Base-by-base conservation (phyloP, 2,329 filamentous ascomycete genomes). In the Orbilia quercus region DNA sequence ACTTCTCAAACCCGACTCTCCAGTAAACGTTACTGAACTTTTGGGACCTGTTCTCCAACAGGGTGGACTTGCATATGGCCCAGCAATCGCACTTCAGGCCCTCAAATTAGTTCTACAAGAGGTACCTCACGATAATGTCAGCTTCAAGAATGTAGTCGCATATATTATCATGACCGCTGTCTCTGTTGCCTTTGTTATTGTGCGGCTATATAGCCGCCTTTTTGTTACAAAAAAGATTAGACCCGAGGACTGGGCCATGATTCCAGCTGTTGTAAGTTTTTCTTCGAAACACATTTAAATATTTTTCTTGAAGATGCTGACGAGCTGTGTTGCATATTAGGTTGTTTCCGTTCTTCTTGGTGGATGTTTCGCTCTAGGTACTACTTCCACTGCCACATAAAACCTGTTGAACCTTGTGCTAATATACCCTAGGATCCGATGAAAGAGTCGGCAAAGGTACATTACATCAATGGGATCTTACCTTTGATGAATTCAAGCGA, bases 181-280 rank as follows among this genome's bases (percentile, higher is more conserved):
- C 12, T 72, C 67, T 14, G 67, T 65, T 7, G 67, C 67, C 20
- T 72, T 72, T 40, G 59, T 74, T 2, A 45, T 74, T 16, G 62
- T 67, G 7, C 47, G 70, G 9, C 36, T 74, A 9, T 74, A 74
- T 40, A 67, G 60, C 31, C 60, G 70, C 51, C 48, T 63, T 7
- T 74, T 74, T 48, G 70, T 74, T 16, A 74, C 70, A 9, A 67
- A 67, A 31, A 74, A 74, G 50, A 74, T 74, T 36, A 47, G 70
- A 12, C 54, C 60, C n/a, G 70, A 74, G 28, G 70, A 74, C 20
- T 74, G 70, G 70, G 70, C 70, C 22, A 74, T 74, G 60, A 67
- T 74, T 67, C 62, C 70, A 16, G 70, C 70, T 1, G 42, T 67
- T 12, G 70, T 74, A 44, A 62, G 70, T 63, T 38, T 22, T 45